Conservation (phyloP, 192 early-diverging fungal genomes). For the Coemansia sp. region DNA sequence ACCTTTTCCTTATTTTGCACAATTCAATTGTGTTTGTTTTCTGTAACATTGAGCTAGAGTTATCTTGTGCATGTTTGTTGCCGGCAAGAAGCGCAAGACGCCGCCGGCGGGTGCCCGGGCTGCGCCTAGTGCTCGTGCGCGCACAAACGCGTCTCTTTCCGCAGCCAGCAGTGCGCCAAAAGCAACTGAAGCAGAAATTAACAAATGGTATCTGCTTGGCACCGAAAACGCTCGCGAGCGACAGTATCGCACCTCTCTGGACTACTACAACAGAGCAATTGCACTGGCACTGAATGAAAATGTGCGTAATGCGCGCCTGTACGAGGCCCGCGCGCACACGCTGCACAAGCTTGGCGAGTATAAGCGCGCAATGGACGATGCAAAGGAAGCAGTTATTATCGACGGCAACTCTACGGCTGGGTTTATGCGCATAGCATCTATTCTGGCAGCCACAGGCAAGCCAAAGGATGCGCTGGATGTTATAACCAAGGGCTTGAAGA, state of each 20-base stretch:
- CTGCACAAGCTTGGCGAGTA: conserved; percentile 37
- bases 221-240: conserved; percentile 25
- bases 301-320: conserved; percentile 17
- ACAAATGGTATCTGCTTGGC: conserved; percentile 18
- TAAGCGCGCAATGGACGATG: conserved; percentile 33
- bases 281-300: conserved; percentile 29
- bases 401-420: conserved; percentile 14
- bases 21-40: background rate
- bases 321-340: conserved; percentile 24
- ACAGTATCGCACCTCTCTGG: conserved; percentile 28
- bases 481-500: conserved; percentile 8
- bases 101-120: background rate
- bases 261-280: conserved; percentile 39
- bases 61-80: conserved; percentile 24
- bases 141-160: background rate
- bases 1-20: conserved; percentile 3
- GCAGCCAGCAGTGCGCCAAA: background rate
- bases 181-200: conserved; percentile 4
- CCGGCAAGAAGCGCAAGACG: conserved; percentile 27
- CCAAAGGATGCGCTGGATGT: conserved; percentile 21
- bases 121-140: background rate
- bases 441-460: conserved; percentile 21
- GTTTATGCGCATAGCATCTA: conserved; percentile 24
- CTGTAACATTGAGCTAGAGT: background rate
- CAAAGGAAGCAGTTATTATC: conserved; percentile 25